Percentiles rank a stretch among this genome's conserved stretches.
These are phyloP conservation scores for Colletotrichum sp. DNA, from an alignment of 2,329 filamentous ascomycete species.

Conservation along the genomic window DNA sequence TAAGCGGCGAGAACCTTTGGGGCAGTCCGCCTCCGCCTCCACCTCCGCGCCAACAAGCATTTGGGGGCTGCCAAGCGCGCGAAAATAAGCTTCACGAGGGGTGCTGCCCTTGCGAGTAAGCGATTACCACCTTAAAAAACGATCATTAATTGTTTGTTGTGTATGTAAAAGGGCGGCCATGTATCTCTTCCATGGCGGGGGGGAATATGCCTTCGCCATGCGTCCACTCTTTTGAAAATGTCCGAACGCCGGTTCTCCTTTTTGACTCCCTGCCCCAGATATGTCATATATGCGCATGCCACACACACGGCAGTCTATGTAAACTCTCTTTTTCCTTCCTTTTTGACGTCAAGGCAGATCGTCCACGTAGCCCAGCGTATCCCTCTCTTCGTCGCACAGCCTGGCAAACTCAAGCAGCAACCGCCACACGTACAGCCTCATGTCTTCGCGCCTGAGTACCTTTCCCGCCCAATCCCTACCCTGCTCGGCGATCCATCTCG, in stretches of 20 bases:
- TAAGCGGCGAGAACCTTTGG: neutral
- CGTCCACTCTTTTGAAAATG: neutral
- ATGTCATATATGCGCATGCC: neutral
- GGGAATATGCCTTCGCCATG: neutral
- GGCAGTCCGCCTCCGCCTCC: neutral
- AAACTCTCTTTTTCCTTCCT: neutral
- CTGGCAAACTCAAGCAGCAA: constrained; percentile 64
- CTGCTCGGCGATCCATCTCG: constrained; percentile 61
- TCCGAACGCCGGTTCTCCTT: neutral
- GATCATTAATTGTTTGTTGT: neutral
- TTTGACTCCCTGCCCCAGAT: neutral
- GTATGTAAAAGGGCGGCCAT: neutral
- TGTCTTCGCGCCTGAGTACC: constrained; percentile 68
- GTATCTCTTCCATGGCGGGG: neutral
- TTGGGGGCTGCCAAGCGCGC: neutral
- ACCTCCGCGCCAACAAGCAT: neutral
- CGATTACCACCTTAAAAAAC: neutral
- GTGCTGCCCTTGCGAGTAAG: neutral
- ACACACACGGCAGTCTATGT: neutral
- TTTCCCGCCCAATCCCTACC: constrained; percentile 67
- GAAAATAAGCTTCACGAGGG: neutral
- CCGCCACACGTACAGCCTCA: constrained; percentile 69
- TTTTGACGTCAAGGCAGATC: constrained; percentile 35
- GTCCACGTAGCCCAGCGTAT: constrained; percentile 47
- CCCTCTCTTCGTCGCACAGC: constrained; percentile 49